Evolutionary conservation across 352 stramenopile species (phyloP), one percentile per base, ranked within the genome.

Genomic region (Globisporangium splendens): DNA sequence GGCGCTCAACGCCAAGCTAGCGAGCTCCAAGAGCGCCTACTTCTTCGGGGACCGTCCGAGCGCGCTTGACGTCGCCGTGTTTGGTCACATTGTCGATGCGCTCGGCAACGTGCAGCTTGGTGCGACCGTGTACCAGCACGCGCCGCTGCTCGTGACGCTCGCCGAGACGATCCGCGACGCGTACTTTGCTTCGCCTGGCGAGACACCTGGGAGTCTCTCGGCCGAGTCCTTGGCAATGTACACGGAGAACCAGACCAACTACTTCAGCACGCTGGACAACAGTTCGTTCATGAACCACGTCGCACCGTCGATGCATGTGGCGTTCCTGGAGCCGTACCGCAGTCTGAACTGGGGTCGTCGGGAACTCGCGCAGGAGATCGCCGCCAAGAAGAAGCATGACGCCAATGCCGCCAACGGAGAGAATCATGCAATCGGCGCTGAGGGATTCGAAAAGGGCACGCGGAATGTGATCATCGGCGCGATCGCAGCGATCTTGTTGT

Each of bases 261-360:
- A 77, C 50, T 93, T 95, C 56, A 69, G 61, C 10, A 57, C 73
- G 20, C 49, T 80, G 8, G 63, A 77, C 42, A 42, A 56, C 15
- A 78, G 67, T 42, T 35, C 28, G 28, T 92, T 91, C 59, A 90
- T 91, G 79, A 82, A 77, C 51, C 85, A 91, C 39, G 79, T 92
- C 41, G 63, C 79, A 2, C 39, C 69, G 14, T 63, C 76, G 5
- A 59, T 86, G 48, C 76, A 89, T 35, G 66, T 90, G 15, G 71
- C 78, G 44, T 93, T 93, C 66, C 50, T 93, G 11, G 64, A 86
- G 59, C 86, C 86, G 49, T 95, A 93, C 56, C 77, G 77, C 28
- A 95, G 83, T 59, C 61, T 95, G 22, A 86, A 93, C 62, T 95
- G 86, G 86, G 81, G 82, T 55, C 81, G 82, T 20, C 83, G 83